A percentile compares a stretch with the other conserved stretches of the same genome.
Evolutionary conservation across 1,139 yeast genomes (phyloP).

Genomic region (Ogataea hybrid): DNA sequence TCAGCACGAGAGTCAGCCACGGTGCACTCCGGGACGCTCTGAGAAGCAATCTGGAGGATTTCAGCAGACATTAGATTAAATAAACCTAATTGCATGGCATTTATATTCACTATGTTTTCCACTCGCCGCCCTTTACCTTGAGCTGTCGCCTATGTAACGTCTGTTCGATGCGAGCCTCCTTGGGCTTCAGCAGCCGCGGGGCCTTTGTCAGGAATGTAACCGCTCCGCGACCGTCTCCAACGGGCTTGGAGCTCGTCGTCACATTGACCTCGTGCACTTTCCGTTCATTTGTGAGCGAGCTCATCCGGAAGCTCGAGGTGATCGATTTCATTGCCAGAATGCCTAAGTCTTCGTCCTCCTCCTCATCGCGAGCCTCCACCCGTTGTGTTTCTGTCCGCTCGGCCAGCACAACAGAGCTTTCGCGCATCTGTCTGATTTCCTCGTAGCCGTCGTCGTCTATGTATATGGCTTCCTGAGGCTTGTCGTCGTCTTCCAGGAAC

Average conservation of each 20-base stretch:
- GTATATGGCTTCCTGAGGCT: conserved; percentile 14
- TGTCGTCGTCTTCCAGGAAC: conserved; percentile 44
- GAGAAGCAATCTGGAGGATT: conserved; percentile 28
- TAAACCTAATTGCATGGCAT: neutral
- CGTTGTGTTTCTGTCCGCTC: neutral
- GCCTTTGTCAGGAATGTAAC: conserved; percentile 24
- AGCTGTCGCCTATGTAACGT: conserved; percentile 22
- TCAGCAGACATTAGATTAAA: neutral
- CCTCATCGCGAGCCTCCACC: neutral
- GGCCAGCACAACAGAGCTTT: conserved; percentile 19
- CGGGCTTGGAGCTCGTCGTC: conserved; percentile 27
- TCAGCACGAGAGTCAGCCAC: conserved; percentile 40
- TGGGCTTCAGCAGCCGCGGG: conserved; percentile 15
- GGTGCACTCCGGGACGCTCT: conserved; percentile 45
- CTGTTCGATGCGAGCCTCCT: conserved; percentile 24
- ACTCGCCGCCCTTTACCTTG: conserved; percentile 5
- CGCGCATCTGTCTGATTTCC: conserved; percentile 25
- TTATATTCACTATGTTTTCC: conserved; percentile 2
- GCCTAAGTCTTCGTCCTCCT: conserved; percentile 11
- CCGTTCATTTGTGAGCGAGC: conserved; percentile 17
- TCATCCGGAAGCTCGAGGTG: conserved; percentile 17
- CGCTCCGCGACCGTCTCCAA: conserved; percentile 25
- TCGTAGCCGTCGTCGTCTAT: conserved; percentile 31
- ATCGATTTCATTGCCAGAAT: conserved; percentile 15
- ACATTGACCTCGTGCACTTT: conserved; percentile 29